Evolutionary conservation across 495 filamentous ascomycete species (phyloP).

Genomic region (Parathielavia appendiculata): DNA sequence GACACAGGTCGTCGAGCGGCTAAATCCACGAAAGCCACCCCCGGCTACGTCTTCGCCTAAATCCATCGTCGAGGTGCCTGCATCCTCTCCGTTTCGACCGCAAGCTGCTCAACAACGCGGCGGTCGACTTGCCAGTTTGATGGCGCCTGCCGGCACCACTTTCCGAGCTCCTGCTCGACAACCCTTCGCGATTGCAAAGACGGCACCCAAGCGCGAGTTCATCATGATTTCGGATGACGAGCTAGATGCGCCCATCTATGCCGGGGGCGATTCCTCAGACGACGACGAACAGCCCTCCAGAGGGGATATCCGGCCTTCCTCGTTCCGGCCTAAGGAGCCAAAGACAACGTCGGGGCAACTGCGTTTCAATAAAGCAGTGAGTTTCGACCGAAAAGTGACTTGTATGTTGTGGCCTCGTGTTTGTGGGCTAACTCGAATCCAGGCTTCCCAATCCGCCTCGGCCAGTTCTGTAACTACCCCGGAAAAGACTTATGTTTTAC

Average conservation of each 20-base stretch:
- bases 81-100: conserved; percentile 65
- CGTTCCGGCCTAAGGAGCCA: conserved; percentile 43
- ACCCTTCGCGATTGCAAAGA: conserved; percentile 11
- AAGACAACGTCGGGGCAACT: conserved; percentile 4
- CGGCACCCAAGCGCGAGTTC: conserved; percentile 27
- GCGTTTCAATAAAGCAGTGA: conserved; percentile 16
- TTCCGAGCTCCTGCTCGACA: conserved; percentile 50
- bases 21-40: conserved; percentile 15
- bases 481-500: conserved; percentile 12
- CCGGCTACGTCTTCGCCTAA: conserved; percentile 36
- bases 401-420: background rate
- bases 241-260: conserved; percentile 35
- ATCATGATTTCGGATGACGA: conserved; percentile 44
- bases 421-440: background rate
- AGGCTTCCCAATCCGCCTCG: conserved; percentile 12
- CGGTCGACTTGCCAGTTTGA: conserved; percentile 49
- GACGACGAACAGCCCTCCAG: conserved; percentile 39
- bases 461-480: conserved; percentile 26
- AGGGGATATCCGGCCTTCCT: conserved; percentile 67
- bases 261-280: conserved; percentile 37
- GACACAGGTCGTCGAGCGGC: conserved; percentile 56
- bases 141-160: conserved; percentile 74
- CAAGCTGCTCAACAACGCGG: conserved; percentile 20
- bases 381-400: background rate
- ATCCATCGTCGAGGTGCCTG: conserved; percentile 71